Evolutionary conservation across 1,284 basidiomycete genomes (phyloP).

Genomic region (Trametes polyzona): DNA sequence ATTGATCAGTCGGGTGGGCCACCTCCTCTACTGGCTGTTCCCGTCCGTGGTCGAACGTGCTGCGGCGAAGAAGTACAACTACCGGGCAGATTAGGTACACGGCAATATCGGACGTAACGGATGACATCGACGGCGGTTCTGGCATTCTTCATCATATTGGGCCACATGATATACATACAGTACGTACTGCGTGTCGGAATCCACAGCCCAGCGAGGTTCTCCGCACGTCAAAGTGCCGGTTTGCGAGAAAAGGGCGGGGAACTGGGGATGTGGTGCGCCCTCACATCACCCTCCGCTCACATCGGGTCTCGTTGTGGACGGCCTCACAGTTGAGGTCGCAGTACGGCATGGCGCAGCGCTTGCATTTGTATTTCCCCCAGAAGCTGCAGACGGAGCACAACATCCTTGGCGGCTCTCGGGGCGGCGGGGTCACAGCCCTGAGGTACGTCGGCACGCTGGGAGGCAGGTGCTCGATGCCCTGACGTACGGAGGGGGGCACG

Average conservation of each 20-base stretch:
- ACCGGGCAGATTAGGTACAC: background rate
- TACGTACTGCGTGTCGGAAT: background rate
- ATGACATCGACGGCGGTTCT: too few species aligned
- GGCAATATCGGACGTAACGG: background rate
- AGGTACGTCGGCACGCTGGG: constrained; percentile 59
- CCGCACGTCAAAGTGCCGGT: background rate
- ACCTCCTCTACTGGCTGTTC: constrained; percentile 65
- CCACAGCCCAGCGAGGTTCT: background rate
- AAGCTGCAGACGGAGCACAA: constrained; percentile 73
- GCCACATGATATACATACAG: background rate
- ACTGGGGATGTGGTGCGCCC: background rate
- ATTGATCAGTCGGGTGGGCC: constrained; percentile 37
- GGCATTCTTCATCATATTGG: too few species aligned
- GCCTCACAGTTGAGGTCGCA: constrained; percentile 60
- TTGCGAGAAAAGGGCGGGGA: too few species aligned
- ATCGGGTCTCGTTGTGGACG: constrained; percentile 64
- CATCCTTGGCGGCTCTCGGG: constrained; percentile 53
- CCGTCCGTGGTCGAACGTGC: constrained; percentile 58
- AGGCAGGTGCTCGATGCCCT: constrained; percentile 65
- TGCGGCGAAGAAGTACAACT: constrained; percentile 61
- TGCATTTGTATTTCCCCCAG: constrained; percentile 67
- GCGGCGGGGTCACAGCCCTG: constrained; percentile 53
- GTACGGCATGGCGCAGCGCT: constrained; percentile 59
- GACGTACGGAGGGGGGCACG: background rate
- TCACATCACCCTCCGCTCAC: constrained; percentile 57